A percentile compares a stretch with the other conserved stretches of the same genome.
Conservation (phyloP, 306 rosid genomes). For the Mimosa bimucronata region DNA sequence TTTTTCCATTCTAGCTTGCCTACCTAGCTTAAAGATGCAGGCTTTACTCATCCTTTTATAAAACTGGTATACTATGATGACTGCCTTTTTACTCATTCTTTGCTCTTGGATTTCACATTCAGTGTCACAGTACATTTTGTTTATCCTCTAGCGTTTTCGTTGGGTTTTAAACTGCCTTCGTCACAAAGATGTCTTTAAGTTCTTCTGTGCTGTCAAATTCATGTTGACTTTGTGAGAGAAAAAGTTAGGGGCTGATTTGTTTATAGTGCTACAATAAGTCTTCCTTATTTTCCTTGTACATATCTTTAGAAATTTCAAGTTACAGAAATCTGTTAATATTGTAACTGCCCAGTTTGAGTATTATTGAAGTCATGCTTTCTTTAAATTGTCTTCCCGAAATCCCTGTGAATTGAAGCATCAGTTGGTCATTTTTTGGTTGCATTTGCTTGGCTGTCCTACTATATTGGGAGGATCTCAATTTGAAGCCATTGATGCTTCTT, state of each 20-base stretch:
- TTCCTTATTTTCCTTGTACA: background rate
- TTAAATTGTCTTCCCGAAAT: background rate
- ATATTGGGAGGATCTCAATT: too few species aligned
- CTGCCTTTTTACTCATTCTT: too few species aligned
- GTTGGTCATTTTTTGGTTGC: too few species aligned
- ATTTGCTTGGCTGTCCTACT: too few species aligned
- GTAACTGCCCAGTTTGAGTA: background rate
- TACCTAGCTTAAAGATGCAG: too few species aligned
- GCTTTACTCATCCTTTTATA: too few species aligned
- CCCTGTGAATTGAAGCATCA: too few species aligned
- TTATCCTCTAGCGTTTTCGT: background rate
- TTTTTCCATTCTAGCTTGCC: too few species aligned
- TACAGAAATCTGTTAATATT: conserved; percentile 12
- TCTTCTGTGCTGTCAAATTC: background rate
- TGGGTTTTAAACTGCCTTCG: background rate
- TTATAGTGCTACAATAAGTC: background rate
- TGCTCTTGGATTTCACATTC: background rate
- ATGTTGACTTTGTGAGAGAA: background rate
- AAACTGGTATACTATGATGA: too few species aligned
- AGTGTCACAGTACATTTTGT: background rate
- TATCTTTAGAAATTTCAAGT: conserved; percentile 16
- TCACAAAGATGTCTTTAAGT: background rate
- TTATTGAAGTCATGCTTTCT: background rate
- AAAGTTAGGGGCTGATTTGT: background rate
- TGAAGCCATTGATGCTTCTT: too few species aligned